These are phyloP conservation scores for Emmonsia crescens DNA, from an alignment of 2,329 filamentous ascomycete species.

Conservation along the genomic window DNA sequence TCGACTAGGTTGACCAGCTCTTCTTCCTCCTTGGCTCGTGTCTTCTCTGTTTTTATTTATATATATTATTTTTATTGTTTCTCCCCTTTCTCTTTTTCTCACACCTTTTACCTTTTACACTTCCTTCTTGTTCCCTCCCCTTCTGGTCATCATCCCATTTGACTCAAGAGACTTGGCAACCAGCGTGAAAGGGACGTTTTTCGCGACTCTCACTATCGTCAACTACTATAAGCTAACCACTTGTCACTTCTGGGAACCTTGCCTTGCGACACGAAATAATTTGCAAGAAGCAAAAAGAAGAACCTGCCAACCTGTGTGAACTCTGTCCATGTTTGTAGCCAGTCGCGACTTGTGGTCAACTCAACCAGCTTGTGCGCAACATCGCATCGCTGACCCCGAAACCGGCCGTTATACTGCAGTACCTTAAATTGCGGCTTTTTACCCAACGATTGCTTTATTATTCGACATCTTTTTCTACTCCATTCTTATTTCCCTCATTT, in stretches of 20 bases:
- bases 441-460: background rate
- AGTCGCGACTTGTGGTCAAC: background rate
- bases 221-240: background rate
- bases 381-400: background rate
- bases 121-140: background rate
- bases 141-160: background rate
- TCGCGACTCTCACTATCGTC: background rate
- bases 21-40: background rate
- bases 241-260: background rate
- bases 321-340: background rate
- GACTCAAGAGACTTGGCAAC: background rate
- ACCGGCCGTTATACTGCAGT: background rate
- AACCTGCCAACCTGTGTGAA: background rate
- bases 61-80: background rate
- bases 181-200: background rate
- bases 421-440: conserved; percentile 2
- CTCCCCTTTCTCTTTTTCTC: background rate
- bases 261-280: background rate
- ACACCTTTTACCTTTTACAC: background rate
- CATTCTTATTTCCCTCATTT: conserved; percentile 11
- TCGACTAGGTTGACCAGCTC: background rate
- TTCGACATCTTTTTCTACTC: conserved; percentile 14
- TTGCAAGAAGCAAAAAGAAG: background rate
- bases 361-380: background rate
- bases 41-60: background rate